Base-by-base conservation (phyloP, 225 moss, liverwort and hornwort genomes). In the Physcomitrellopsis africana region DNA sequence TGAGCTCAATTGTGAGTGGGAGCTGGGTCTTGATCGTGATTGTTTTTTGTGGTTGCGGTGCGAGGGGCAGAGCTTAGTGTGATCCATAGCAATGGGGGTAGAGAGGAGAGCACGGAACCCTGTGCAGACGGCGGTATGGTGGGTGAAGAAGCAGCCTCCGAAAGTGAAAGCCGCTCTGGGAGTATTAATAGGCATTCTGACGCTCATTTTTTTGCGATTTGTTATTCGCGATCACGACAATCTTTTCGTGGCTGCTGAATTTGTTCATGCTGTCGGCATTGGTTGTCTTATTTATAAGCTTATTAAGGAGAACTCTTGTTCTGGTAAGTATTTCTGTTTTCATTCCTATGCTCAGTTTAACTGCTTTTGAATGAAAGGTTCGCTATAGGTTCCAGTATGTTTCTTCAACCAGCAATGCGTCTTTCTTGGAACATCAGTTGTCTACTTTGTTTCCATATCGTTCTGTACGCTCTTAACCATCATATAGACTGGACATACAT, bases 171-270 rank as follows among this genome's bases (percentile, higher is more conserved):
- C 87, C 9, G 69, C 82, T 24, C 77, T 91, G 69, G 87, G 72
- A 76, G 84, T 91, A 20, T 47, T 80, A 47, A 80, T 79, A 26
- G 89, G 83, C n/a, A 79, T 93, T 52, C 5, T 86, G 26, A 49
- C 56, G 48, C 80, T 93, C 27, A 58, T 86, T 16, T 80, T 89
- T 59, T 77, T 93, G 26, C 81, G 89, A 61, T 60, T 87, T 22
- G 83, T 86, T n/a, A 89, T 93, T 23, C 89, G 71, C 53, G 89
- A 93, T 68, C 93, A 93, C 65, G 93, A 91, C 74, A 91, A 93
- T 71, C 72, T 93, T 63, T 91, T 91, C 16, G 86, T 93, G 77
- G 91, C 86, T 0, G 89, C 91, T 11, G 89, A 93, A 77, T 37
- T 77, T 3, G 76, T 84, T 48, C 93, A 93, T 59, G 85, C 89